Conservation (phyloP, 2,329 filamentous ascomycete genomes). For the Diaporthe caulivora region DNA sequence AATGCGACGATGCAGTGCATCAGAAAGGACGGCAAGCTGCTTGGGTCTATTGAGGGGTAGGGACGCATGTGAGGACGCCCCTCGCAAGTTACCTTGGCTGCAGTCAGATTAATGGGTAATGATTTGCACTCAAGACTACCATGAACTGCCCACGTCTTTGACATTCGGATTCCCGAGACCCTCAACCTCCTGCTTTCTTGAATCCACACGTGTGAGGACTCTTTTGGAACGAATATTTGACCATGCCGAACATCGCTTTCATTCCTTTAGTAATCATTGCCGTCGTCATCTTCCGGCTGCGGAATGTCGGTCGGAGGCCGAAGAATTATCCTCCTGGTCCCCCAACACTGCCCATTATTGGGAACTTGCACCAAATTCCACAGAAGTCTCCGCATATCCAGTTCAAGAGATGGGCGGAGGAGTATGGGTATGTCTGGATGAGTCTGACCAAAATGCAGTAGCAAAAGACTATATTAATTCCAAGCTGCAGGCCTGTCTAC, state of each 20-base stretch:
- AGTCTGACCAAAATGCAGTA: no score
- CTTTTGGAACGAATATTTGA: not conserved
- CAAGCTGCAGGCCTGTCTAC: conserved; percentile 57
- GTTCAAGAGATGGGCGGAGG: conserved; percentile 64
- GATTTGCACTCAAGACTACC: not conserved
- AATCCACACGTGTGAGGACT: not conserved
- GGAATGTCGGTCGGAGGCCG: conserved; percentile 46
- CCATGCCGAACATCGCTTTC: conserved; percentile 1
- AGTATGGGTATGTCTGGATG: conserved; percentile 53
- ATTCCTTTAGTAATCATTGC: not conserved
- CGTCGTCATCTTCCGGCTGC: conserved; percentile 34
- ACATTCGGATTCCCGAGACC: not conserved
- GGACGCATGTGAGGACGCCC: not conserved
- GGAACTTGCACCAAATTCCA: conserved; percentile 65
- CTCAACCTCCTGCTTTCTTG: not conserved
- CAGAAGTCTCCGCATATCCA: conserved; percentile 56
- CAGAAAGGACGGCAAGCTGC: not conserved
- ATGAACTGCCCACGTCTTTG: not conserved
- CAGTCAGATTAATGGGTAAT: not conserved
- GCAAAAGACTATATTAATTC: conserved; percentile 37
- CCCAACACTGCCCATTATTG: conserved; percentile 62
- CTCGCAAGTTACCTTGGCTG: conserved; percentile 6
- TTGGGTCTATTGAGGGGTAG: not conserved
- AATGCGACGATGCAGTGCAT: not conserved
- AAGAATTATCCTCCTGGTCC: conserved; percentile 61